A percentile compares a stretch with the other conserved stretches of the same genome.
Conservation (phyloP, 116 monocot genomes). For the Posidonia oceanica region DNA sequence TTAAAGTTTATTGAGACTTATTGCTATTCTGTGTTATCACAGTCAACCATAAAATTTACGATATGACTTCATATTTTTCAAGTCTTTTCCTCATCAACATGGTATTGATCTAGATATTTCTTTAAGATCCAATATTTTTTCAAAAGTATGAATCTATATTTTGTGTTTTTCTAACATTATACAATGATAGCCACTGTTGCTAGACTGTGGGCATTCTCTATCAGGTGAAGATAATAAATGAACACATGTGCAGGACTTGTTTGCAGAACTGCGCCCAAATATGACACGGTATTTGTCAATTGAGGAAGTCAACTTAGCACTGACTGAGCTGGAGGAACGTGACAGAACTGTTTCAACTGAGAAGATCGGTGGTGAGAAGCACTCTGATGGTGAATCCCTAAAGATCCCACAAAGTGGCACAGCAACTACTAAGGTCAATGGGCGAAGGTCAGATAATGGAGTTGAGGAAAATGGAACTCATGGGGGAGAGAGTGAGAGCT, state of each 20-base stretch:
- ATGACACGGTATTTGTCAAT: slow-evolving; percentile 68
- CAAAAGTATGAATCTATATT: no score
- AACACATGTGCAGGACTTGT: slow-evolving; percentile 59
- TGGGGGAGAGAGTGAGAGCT: slow-evolving; percentile 80
- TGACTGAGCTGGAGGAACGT: slow-evolving; percentile 71
- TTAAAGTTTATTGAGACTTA: no score
- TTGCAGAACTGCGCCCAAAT: slow-evolving; percentile 79
- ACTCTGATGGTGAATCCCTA: slow-evolving; percentile 51
- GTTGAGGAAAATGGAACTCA: slow-evolving; percentile 43
- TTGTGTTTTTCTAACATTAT: no score
- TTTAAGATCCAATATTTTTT: no score
- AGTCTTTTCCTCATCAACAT: no score
- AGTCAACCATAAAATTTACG: no score
- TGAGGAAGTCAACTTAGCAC: slow-evolving; percentile 68
- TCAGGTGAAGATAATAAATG: slow-evolving; percentile 1
- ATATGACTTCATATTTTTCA: no score
- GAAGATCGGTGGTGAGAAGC: slow-evolving; percentile 38
- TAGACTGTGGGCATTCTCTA: background rate
- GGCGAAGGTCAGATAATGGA: slow-evolving; percentile 26
- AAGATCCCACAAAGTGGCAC: slow-evolving; percentile 12
- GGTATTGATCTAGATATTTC: no score
- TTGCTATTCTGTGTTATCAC: no score
- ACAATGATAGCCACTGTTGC: no score
- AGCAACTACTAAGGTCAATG: slow-evolving; percentile 21
- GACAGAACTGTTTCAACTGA: slow-evolving; percentile 31